These are phyloP conservation scores for Emmonsiellopsis sp. DNA, from an alignment of 2,329 filamentous ascomycete species.

Conservation along the genomic window DNA sequence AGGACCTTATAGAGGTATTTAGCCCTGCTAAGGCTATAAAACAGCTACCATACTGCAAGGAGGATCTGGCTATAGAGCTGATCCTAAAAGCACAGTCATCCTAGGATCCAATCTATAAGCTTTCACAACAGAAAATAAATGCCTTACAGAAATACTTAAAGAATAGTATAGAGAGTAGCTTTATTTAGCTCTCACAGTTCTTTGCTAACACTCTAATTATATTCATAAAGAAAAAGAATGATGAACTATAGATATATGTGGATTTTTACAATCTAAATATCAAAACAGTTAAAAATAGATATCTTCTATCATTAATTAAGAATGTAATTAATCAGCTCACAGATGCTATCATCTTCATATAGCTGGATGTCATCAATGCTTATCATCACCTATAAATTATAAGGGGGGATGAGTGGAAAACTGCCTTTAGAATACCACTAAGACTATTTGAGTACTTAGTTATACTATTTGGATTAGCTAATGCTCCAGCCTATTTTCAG, in stretches of 20 bases:
- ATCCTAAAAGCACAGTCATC: too few relatives aligned
- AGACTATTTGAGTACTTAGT: conserved; percentile 9
- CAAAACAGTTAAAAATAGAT: conserved; percentile 22
- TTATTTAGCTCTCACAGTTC: too few relatives aligned
- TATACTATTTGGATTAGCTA: conserved; percentile 8
- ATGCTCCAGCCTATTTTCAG: conserved; percentile 13
- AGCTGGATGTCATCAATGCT: conserved; percentile 14
- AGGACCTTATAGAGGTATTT: too few relatives aligned
- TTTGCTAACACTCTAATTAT: conserved; percentile 3
- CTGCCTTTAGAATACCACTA: conserved; percentile 6
- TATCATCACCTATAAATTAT: conserved; percentile 19
- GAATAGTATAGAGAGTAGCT: too few relatives aligned
- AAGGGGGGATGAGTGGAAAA: conserved; percentile 14
- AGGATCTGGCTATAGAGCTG: too few relatives aligned
- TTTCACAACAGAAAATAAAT: too few relatives aligned
- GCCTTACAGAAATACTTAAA: too few relatives aligned
- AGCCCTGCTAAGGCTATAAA: too few relatives aligned
- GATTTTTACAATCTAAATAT: conserved; percentile 19
- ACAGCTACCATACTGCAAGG: too few relatives aligned
- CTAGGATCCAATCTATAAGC: too few relatives aligned
- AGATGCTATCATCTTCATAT: conserved; percentile 11
- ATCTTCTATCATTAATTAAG: conserved; percentile 17
- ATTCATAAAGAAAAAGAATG: conserved; percentile 4
- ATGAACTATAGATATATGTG: conserved; percentile 6
- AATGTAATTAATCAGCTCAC: conserved; percentile 15